Conservation (phyloP, 2,329 filamentous ascomycete genomes). For the Hortaea sp. region DNA sequence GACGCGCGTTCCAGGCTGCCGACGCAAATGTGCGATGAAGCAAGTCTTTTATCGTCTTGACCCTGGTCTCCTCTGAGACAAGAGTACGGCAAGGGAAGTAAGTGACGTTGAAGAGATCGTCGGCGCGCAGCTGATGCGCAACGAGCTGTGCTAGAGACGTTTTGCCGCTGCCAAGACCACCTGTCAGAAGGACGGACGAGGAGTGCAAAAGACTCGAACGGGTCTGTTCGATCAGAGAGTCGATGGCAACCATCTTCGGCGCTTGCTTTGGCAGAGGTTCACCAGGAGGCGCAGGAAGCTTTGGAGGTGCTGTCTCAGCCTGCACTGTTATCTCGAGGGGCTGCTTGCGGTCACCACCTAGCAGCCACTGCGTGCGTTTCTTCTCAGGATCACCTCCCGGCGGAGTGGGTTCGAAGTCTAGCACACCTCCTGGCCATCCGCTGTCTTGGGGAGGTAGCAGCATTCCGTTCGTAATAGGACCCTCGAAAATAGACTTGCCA, state of each 20-base stretch:
- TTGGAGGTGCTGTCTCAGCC: slow-evolving; percentile 57
- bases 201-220: slow-evolving; percentile 68
- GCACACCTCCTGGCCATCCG: slow-evolving; percentile 72
- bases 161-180: slow-evolving; percentile 84
- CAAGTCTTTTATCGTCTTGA: slow-evolving; percentile 84
- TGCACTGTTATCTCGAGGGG: slow-evolving; percentile 62
- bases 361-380: slow-evolving; percentile 53
- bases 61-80: slow-evolving; percentile 80
- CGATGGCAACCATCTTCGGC: slow-evolving; percentile 71
- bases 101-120: slow-evolving; percentile 68
- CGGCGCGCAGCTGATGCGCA: slow-evolving; percentile 60
- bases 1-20: slow-evolving; percentile 80
- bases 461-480: slow-evolving; percentile 82
- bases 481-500: slow-evolving; percentile 60
- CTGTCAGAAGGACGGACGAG: slow-evolving; percentile 82
- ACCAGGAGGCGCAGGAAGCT: slow-evolving; percentile 40
- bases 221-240: slow-evolving; percentile 62
- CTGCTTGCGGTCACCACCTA: slow-evolving; percentile 62
- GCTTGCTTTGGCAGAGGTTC: slow-evolving; percentile 45
- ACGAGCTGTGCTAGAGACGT: slow-evolving; percentile 68
- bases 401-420: slow-evolving; percentile 61
- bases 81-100: slow-evolving; percentile 83
- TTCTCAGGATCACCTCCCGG: slow-evolving; percentile 35
- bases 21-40: slow-evolving; percentile 74
- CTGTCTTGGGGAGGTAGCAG: slow-evolving; percentile 53